These are phyloP conservation scores for Pseudonitzschia multiseries DNA, from an alignment of 108 stramenopile species.

Conservation along the genomic window DNA sequence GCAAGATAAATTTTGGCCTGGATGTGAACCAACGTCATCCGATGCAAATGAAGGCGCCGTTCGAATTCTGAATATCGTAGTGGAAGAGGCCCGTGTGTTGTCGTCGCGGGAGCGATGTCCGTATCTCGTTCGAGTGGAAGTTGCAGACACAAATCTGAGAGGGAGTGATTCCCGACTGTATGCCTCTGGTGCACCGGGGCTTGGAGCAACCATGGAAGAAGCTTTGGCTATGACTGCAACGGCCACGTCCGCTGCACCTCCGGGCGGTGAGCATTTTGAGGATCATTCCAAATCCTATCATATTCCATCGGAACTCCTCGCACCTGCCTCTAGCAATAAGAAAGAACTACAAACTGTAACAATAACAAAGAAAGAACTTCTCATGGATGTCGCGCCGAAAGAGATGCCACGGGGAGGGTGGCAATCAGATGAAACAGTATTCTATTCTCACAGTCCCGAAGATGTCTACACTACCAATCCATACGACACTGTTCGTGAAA, in stretches of 20 bases:
- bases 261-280: constrained; percentile 15
- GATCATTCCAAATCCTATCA: constrained; percentile 13
- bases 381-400: constrained; percentile 1
- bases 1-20: constrained; percentile 54
- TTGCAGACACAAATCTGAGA: constrained; percentile 73
- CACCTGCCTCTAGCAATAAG: not conserved
- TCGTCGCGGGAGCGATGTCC: constrained; percentile 84
- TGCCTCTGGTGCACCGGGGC: constrained; percentile 47
- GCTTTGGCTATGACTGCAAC: constrained; percentile 42
- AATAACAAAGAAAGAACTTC: constrained; percentile 5
- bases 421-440: constrained; percentile 26
- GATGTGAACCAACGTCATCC: constrained; percentile 21
- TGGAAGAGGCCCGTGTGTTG: constrained; percentile 58
- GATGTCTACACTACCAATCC: constrained; percentile 30
- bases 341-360: not conserved
- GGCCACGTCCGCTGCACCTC: not conserved
- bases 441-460: constrained; percentile 23
- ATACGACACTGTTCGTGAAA: constrained; percentile 60
- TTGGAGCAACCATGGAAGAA: constrained; percentile 78
- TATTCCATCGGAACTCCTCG: constrained; percentile 39
- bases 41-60: constrained; percentile 46
- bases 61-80: constrained; percentile 74
- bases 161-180: constrained; percentile 86
- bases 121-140: constrained; percentile 78
- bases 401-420: constrained; percentile 34